These are phyloP conservation scores for Globisporangium alternatum DNA, from an alignment of 352 stramenopile genomes.

Conservation along the genomic window DNA sequence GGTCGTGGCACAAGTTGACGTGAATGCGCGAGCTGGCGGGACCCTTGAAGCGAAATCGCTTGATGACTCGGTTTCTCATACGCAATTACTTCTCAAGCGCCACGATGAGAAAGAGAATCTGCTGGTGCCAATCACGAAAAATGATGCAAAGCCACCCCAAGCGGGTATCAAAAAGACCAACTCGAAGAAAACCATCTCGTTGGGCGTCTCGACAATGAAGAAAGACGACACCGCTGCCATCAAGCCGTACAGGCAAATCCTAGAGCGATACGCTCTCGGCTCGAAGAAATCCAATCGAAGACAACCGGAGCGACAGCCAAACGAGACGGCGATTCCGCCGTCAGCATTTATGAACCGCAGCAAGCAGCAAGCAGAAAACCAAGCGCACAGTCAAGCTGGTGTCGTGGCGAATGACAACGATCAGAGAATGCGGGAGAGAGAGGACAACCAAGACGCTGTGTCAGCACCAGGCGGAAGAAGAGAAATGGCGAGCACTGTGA, in stretches of 20 bases:
- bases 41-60: too few relatives aligned
- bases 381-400: neutral
- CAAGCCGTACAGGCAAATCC: constrained; percentile 34
- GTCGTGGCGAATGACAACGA: neutral
- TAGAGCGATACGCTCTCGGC: constrained; percentile 36
- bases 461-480: neutral
- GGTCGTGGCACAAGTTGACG: neutral
- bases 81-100: neutral
- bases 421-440: neutral
- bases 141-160: neutral
- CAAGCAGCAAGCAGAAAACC: neutral
- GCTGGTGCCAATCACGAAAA: neutral
- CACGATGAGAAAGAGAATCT: constrained; percentile 11
- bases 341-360: neutral
- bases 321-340: neutral
- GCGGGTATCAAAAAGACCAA: neutral
- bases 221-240: neutral
- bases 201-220: neutral
- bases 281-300: constrained; percentile 20
- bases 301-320: neutral
- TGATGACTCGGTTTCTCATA: neutral
- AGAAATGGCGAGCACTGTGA: neutral
- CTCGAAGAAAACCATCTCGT: constrained; percentile 5
- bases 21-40: neutral
- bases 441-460: neutral